Evolutionary conservation across 2,329 filamentous ascomycete genomes (phyloP).

Genomic region (Aspergillus neoniger): DNA sequence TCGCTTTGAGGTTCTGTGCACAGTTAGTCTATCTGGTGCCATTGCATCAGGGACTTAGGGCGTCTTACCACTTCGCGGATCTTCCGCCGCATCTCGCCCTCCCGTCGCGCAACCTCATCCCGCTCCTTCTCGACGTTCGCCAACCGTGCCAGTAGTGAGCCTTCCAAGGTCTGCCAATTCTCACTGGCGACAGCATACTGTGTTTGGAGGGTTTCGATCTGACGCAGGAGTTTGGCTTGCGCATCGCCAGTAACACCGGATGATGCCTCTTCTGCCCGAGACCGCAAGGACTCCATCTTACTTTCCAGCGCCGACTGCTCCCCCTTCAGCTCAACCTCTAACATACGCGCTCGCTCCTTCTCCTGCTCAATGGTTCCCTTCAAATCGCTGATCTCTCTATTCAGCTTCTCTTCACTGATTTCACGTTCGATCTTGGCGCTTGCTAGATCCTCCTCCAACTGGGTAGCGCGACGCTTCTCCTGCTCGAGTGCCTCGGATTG

Average conservation of each 20-base stretch:
- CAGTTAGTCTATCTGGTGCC: conserved; percentile 7
- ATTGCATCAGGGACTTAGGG: neutral
- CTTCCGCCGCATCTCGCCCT: conserved; percentile 86
- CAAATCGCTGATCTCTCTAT: conserved; percentile 68
- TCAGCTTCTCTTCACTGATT: conserved; percentile 69
- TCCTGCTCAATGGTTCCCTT: conserved; percentile 73
- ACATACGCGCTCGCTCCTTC: conserved; percentile 66
- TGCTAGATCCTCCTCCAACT: conserved; percentile 66
- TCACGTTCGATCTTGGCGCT: conserved; percentile 73
- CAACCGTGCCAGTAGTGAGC: conserved; percentile 76
- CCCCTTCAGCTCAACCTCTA: conserved; percentile 76
- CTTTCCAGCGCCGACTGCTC: conserved; percentile 78
- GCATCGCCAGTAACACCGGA: conserved; percentile 79
- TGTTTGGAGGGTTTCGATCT: conserved; percentile 92
- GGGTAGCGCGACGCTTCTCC: conserved; percentile 59
- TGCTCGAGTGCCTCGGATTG: conserved; percentile 68
- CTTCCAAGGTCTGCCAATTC: conserved; percentile 97
- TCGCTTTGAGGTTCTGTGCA: conserved; percentile 62
- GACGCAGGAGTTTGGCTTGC: conserved; percentile 84
- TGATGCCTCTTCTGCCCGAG: conserved; percentile 83
- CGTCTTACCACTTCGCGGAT: conserved; percentile 75
- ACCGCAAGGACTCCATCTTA: conserved; percentile 84
- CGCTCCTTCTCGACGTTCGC: conserved; percentile 83
- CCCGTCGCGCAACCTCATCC: conserved; percentile 79
- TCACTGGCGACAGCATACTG: conserved; percentile 93